Evolutionary conservation across 139 green algal species (phyloP).

Genomic region (Eudorina sp.): DNA sequence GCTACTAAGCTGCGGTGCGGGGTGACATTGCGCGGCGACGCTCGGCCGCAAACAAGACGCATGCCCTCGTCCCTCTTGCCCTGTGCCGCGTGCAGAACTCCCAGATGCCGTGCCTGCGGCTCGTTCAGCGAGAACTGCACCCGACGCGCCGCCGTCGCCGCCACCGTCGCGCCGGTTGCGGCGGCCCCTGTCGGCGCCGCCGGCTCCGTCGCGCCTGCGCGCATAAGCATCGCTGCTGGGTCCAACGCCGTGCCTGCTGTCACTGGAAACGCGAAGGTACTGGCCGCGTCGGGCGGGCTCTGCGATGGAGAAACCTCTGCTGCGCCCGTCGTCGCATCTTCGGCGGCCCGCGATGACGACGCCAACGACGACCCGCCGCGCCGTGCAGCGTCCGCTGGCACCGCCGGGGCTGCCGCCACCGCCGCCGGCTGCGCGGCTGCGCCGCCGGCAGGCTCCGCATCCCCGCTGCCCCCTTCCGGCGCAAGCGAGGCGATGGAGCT

Average conservation of each 20-base stretch:
- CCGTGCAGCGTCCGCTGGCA: neutral
- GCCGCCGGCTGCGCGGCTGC: neutral
- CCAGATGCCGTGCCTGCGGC: constrained; percentile 6
- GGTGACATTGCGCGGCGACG: no score
- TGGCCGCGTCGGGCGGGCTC: neutral
- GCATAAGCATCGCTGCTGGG: neutral
- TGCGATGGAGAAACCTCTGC: no score
- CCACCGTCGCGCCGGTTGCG: neutral
- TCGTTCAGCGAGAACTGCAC: constrained; percentile 23
- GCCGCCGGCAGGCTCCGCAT: no score
- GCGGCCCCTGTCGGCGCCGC: neutral
- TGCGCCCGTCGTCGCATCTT: no score
- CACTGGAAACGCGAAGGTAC: neutral
- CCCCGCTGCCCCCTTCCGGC: no score
- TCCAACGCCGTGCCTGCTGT: neutral
- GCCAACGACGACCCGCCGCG: no score
- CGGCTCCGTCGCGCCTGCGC: neutral
- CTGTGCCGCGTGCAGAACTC: no score
- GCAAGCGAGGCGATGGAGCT: neutral
- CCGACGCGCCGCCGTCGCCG: neutral
- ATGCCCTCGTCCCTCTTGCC: no score
- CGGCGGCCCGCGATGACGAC: no score
- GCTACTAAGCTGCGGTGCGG: no score
- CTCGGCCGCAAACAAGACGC: no score
- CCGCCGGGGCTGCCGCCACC: neutral